Conservation (phyloP, 2,329 filamentous ascomycete genomes). For the Penicillium sp. region DNA sequence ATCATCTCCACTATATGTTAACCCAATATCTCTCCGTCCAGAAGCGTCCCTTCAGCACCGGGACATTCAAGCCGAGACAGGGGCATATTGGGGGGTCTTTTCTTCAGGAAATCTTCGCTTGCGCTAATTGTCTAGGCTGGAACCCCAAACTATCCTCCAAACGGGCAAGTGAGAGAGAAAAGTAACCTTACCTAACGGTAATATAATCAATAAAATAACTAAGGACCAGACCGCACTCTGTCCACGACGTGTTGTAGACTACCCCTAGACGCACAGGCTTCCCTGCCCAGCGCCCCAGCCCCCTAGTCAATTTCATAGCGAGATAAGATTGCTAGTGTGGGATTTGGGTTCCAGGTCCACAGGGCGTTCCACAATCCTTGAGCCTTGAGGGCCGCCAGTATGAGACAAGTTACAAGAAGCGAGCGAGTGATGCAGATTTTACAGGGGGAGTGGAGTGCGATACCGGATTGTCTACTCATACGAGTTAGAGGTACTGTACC, state of each 20-base stretch:
- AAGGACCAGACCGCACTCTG: too few relatives aligned
- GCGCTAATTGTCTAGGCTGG: neutral
- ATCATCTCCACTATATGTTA: slow-evolving; percentile 1
- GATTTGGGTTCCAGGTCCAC: slow-evolving; percentile 18
- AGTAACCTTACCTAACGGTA: neutral
- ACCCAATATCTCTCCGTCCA: neutral
- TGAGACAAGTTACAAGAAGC: neutral
- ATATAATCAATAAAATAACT: neutral
- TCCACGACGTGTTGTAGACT: neutral
- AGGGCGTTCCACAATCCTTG: neutral
- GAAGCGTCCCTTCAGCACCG: neutral
- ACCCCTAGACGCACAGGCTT: neutral
- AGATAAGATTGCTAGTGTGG: slow-evolving; percentile 32
- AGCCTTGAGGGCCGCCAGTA: neutral
- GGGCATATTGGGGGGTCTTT: neutral
- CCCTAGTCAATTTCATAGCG: slow-evolving; percentile 13
- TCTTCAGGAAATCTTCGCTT: neutral
- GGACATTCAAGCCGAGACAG: neutral
- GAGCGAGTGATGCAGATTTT: neutral
- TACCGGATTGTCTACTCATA: slow-evolving; percentile 26
- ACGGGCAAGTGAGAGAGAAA: neutral
- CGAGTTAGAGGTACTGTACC: neutral
- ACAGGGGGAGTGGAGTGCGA: slow-evolving; percentile 20
- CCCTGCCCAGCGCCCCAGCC: neutral
- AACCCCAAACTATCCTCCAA: neutral